A percentile compares a stretch with the other conserved stretches of the same genome.
These are phyloP conservation scores for Penicillium ucsense DNA, from an alignment of 495 filamentous ascomycete species.

Conservation along the genomic window DNA sequence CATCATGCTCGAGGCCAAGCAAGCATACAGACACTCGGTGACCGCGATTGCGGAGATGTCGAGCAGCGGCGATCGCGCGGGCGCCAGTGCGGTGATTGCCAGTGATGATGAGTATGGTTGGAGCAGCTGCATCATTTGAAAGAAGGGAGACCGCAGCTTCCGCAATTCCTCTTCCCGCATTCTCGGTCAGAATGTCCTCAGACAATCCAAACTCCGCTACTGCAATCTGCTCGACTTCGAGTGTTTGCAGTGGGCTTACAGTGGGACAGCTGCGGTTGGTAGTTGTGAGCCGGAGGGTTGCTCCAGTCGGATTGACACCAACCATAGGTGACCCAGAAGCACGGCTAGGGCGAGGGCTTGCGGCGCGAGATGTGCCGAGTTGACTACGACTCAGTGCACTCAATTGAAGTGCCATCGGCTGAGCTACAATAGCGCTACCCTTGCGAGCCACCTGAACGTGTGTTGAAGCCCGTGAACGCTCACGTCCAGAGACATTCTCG, in stretches of 20 bases:
- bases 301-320: constrained; percentile 21
- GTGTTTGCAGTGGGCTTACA: constrained; percentile 75
- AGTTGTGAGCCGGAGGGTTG: constrained; percentile 40
- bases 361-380: constrained; percentile 30
- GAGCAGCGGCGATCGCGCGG: constrained; percentile 72
- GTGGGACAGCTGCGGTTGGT: constrained; percentile 67
- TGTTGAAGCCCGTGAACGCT: constrained; percentile 39
- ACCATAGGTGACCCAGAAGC: constrained; percentile 30
- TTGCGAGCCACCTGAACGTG: constrained; percentile 52
- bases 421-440: constrained; percentile 41
- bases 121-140: constrained; percentile 35
- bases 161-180: constrained; percentile 78
- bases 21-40: constrained; percentile 71
- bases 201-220: constrained; percentile 74
- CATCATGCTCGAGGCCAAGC: constrained; percentile 67
- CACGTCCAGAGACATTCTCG: constrained; percentile 43
- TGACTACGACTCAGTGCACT: constrained; percentile 27
- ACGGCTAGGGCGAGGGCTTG: constrained; percentile 33
- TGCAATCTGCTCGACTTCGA: constrained; percentile 82
- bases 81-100: constrained; percentile 83
- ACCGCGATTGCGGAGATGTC: constrained; percentile 75
- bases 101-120: constrained; percentile 70
- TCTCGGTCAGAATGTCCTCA: constrained; percentile 85
- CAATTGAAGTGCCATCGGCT: constrained; percentile 27
- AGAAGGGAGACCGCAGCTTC: constrained; percentile 61